Evolutionary conservation across 108 stramenopile species (phyloP), one percentile per base, ranked within the genome.

Genomic region (Fragilaria crotonensis): DNA sequence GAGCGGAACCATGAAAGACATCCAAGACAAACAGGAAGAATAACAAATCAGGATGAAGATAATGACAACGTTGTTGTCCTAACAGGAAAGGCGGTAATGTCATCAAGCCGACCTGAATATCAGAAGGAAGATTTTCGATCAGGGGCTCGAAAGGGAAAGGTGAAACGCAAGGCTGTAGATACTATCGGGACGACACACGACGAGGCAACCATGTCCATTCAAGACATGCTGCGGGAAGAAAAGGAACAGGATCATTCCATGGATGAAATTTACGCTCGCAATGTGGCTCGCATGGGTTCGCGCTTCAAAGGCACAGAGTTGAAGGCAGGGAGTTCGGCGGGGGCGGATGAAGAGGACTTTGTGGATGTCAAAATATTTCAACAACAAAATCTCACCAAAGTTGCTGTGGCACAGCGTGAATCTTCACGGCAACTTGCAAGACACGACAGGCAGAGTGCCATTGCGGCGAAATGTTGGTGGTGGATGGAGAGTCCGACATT

Each of bases 401-500:
- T 28, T 21, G 63, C 32, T n/a, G 18, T n/a, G 22, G 18, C 30
- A 27, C 30, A 68, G 22, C 33, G 46, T 46, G 59, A 64, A 25
- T 61, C 33, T 50, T 71, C 69, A 19, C 73, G 81, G n/a, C 64
- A 71, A 31, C 36, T 89, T 5, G 67, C 79, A n/a, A 62, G 59
- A 11, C 67, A 79, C 36, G 56, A 75, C 23, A 67, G 66, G 21
- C 63, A 78, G 53, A 63, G 68, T 22, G 71, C 71, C 7, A 64
- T 79, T 30, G 80, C 76, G n/a, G 57, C 70, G 20, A 75, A 71
- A 41, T 80, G 81, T 32, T 78, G 79, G 60, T 85, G 85, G 85
- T 90, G 89, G 89, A 64, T 90, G 62, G 81, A 86, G 49, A 80
- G 79, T 4, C 58, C 68, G 1, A 58, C 46, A 4, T 91, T 87